Evolutionary conservation across 2,329 filamentous ascomycete species (phyloP), one percentile per base, ranked within the genome.

Genomic region (Colletotrichum spaethianum): DNA sequence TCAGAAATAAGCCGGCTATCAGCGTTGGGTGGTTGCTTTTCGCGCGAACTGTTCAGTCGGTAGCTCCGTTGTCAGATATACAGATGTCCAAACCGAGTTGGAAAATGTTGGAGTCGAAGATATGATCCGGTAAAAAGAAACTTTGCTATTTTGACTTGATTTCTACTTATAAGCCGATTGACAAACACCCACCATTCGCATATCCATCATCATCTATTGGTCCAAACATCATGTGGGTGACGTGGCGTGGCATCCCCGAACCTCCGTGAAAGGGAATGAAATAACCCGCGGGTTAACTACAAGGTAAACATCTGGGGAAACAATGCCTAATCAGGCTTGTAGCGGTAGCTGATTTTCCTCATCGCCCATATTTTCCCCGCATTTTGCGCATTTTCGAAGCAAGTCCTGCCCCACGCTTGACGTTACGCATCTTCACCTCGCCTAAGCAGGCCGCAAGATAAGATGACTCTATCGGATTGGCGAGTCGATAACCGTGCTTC

Each of bases 251-350:
- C 42, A 23, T 50, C 46, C 53, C 53, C 61, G 36, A 65, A 59
- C 38, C 61, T 33, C 53, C 52, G 26, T 46, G 44, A 33, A 65
- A 20, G 52, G 67, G 40, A 70, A 60, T 12, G 38, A n/a, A n/a
- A n/a, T 55, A 65, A 70, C 48, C 67, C 67, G 67, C 67, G 67
- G 67, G 36, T 26, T 40, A 59, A 18, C 23, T 23, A 18, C 46
- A 23, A 16, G 50, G 28, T 14, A 36, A 33, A 0, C 23, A 63
- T 11, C 28, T 36, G 61, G 67, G 61, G 67, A 44, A 65, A 23
- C 14, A 1, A 60, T 65, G 52, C 60, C 60, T 52, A 42, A 46
- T 68, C 11, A 36, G 59, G 65, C 31, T 5, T n/a, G 3, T n/a
- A 18, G 28, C 9, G 52, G 31, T 33, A 18, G 4, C 55, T 33